Evolutionary conservation across 2,329 filamentous ascomycete genomes (phyloP).

Genomic region (Lasiodiplodia gonubiensis): DNA sequence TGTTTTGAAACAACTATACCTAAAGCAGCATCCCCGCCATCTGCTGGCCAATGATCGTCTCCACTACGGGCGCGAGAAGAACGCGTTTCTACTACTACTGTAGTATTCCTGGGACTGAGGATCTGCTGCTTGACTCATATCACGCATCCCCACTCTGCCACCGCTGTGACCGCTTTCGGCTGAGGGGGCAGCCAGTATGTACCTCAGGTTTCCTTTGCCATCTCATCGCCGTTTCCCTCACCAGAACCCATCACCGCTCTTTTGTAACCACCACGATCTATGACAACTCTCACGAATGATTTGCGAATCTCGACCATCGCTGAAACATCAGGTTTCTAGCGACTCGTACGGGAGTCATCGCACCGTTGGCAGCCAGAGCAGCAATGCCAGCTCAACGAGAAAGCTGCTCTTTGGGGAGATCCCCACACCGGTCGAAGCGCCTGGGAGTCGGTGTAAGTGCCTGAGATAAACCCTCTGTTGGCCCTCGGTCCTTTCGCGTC

Average conservation of each 20-base stretch:
- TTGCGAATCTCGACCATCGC: conserved; percentile 43
- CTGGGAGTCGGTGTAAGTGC: conserved; percentile 29
- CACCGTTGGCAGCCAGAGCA: conserved; percentile 43
- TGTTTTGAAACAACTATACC: conserved; percentile 5
- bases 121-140: conserved; percentile 46
- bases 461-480: conserved; percentile 24
- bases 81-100: conserved; percentile 41
- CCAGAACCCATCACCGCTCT: no score
- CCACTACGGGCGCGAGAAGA: conserved; percentile 44
- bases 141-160: conserved; percentile 42
- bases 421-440: conserved; percentile 49
- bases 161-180: conserved; percentile 19
- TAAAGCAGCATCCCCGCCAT: not conserved
- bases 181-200: conserved; percentile 30
- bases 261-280: conserved; percentile 20
- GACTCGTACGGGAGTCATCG: conserved; percentile 27
- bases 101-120: conserved; percentile 37
- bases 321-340: conserved; percentile 27
- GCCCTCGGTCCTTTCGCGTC: conserved; percentile 22
- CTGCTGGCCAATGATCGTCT: conserved; percentile 11
- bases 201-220: conserved; percentile 38
- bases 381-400: conserved; percentile 44
- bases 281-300: conserved; percentile 38
- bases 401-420: conserved; percentile 58
- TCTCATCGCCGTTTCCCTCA: no score